phyloP scores from a whole-genome alignment of 2,329 filamentous ascomycete genomes.

The Diaporthe citriasiana region DNA sequence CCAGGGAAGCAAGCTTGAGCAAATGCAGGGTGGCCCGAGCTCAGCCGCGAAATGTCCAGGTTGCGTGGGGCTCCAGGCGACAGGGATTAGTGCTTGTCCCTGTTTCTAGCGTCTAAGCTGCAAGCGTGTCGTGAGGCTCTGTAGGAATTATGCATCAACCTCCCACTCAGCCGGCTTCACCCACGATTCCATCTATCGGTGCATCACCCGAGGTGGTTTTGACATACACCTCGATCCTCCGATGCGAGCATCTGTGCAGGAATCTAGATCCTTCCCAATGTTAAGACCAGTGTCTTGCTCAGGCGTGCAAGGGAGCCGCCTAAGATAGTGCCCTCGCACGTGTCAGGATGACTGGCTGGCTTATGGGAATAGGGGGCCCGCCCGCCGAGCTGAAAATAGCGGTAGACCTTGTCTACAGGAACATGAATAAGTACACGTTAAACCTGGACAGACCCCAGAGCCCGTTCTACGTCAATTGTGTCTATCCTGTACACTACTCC shows the following conservation, averaged over 20 bases:
- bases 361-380: slow-evolving; percentile 10
- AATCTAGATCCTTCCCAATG: slow-evolving; percentile 14
- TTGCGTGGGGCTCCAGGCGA: background rate
- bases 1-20: slow-evolving; percentile 17
- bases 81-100: slow-evolving; percentile 12
- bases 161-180: background rate
- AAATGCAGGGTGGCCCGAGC: slow-evolving; percentile 34
- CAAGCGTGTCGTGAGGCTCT: slow-evolving; percentile 36
- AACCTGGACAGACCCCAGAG: background rate
- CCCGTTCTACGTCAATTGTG: background rate
- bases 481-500: background rate
- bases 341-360: slow-evolving; percentile 41
- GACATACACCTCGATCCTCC: background rate
- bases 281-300: slow-evolving; percentile 33
- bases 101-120: slow-evolving; percentile 25
- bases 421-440: background rate
- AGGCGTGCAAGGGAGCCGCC: slow-evolving; percentile 21
- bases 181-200: background rate
- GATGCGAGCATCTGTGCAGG: background rate
- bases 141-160: background rate
- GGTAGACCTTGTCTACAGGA: slow-evolving; percentile 18
- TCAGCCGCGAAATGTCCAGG: slow-evolving; percentile 1
- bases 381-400: slow-evolving; percentile 20
- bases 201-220: background rate
- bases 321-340: slow-evolving; percentile 29